These are phyloP conservation scores for Symmetrospora coprosmae DNA, from an alignment of 768 basidiomycete species.

Conservation along the genomic window DNA sequence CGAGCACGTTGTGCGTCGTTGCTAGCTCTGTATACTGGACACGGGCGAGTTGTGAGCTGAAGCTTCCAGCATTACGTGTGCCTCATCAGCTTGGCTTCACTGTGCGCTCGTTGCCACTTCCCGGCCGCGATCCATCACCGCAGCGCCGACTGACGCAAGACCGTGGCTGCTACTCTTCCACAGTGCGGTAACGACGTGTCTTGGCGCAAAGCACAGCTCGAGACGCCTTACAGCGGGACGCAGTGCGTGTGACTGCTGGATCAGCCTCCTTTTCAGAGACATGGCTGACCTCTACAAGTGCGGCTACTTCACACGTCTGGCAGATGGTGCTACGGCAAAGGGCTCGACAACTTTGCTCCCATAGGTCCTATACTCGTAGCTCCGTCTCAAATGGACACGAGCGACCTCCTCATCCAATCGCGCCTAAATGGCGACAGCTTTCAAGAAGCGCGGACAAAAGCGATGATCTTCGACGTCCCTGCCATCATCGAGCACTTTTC, in stretches of 20 bases:
- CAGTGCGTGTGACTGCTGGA: no score
- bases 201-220: slow-evolving; percentile 8
- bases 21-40: neutral
- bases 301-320: no score
- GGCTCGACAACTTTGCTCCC: slow-evolving; percentile 17
- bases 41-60: neutral
- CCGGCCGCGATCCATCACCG: no score
- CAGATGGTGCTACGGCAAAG: slow-evolving; percentile 21
- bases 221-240: slow-evolving; percentile 13
- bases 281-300: no score
- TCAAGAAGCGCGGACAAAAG: slow-evolving; percentile 8
- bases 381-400: neutral
- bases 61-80: neutral
- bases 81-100: slow-evolving; percentile 15
- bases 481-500: slow-evolving; percentile 14
- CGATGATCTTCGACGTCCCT: slow-evolving; percentile 9
- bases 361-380: slow-evolving; percentile 2
- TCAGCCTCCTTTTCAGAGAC: no score
- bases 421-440: slow-evolving; percentile 7
- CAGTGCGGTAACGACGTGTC: slow-evolving; percentile 20
- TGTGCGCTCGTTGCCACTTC: neutral
- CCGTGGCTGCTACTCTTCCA: neutral
- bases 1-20: slow-evolving; percentile 12
- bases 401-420: neutral
- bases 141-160: no score